Evolutionary conservation across 2,329 filamentous ascomycete species (phyloP).

Genomic region (Cryphonectria carpinicola): DNA sequence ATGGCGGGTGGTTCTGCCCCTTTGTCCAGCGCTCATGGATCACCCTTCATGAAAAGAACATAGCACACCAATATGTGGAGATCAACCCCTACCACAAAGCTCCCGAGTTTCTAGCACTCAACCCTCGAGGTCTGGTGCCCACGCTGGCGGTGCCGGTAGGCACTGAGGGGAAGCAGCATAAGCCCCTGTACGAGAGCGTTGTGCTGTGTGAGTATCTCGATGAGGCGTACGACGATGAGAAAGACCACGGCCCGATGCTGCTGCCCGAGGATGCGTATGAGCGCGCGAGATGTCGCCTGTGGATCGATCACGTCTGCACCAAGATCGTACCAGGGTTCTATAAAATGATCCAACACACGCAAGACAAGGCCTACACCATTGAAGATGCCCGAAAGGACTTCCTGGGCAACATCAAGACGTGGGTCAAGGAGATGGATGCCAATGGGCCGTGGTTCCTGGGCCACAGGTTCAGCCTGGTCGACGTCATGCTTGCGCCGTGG

Average conservation of each 20-base stretch:
- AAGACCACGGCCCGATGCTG: conserved; percentile 49
- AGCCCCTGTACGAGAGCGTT: conserved; percentile 72
- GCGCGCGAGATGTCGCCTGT: conserved; percentile 68
- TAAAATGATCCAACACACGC: conserved; percentile 60
- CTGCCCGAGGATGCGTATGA: conserved; percentile 66
- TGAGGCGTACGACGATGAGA: conserved; percentile 63
- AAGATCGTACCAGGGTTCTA: conserved; percentile 73
- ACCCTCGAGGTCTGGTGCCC: conserved; percentile 76
- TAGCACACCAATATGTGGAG: conserved; percentile 76
- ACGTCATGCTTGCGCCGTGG: conserved; percentile 75
- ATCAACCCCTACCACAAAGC: conserved; percentile 80
- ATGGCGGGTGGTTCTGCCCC: conserved; percentile 76
- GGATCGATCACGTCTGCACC: conserved; percentile 73
- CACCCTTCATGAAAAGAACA: conserved; percentile 71
- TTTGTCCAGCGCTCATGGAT: conserved; percentile 75
- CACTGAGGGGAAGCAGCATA: conserved; percentile 40
- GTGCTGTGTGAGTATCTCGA: conserved; percentile 78
- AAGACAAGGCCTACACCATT: conserved; percentile 52
- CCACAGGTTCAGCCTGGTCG: conserved; percentile 65
- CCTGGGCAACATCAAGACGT: conserved; percentile 59
- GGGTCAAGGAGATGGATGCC: conserved; percentile 62
- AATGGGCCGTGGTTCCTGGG: conserved; percentile 71
- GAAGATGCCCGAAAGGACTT: conserved; percentile 62
- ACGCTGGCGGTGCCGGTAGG: conserved; percentile 59
- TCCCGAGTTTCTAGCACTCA: conserved; percentile 68